Base-by-base conservation (phyloP, 2,329 filamentous ascomycete species). In the Hypoxylon sp. region DNA sequence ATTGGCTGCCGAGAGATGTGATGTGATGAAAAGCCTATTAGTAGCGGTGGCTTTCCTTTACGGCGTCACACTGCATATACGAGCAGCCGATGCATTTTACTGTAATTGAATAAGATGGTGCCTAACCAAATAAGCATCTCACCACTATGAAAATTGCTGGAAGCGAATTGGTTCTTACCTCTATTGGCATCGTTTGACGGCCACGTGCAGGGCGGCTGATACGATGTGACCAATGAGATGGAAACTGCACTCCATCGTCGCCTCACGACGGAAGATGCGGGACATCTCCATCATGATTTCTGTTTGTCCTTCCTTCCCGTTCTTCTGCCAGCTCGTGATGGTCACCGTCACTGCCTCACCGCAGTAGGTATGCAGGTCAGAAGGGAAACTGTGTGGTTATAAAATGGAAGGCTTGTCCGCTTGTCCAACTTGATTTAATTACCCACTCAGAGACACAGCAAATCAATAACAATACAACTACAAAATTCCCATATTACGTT, bases 11-110 rank as follows among this genome's bases (percentile, higher is more conserved):
- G 42, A 43, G 23, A 34, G 23, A 15, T 45, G 21, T 34, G 45
- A 21, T 38, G 23, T 40, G 48, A 42, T 32, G n/a, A n/a, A n/a
- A n/a, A n/a, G n/a, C n/a, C n/a, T n/a, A n/a, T n/a, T n/a, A n/a
- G n/a, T n/a, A 41, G 21, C 17, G 35, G n/a, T 38, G 42, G 20
- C n/a, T 16, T 29, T 35, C 26, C 25, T 25, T 55, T 55, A 49
- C 53, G 53, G 57, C 42, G 62, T 64, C 45, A 47, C 59, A 64
- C 57, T 53, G 62, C 63, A 65, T 64, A 65, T 65, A 65, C 63
- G 63, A 65, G 57, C 47, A 25, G 53, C 47, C 37, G n/a, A n/a
- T n/a, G n/a, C 56, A 41, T 42, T 27, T 20, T 52, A 55, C 43
- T 50, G 35, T 51, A 47, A 50, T n/a, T 45, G 8, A 27, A 19